Base-by-base conservation (phyloP, 257 asterid species). In the Solanum lycopersicoides region DNA sequence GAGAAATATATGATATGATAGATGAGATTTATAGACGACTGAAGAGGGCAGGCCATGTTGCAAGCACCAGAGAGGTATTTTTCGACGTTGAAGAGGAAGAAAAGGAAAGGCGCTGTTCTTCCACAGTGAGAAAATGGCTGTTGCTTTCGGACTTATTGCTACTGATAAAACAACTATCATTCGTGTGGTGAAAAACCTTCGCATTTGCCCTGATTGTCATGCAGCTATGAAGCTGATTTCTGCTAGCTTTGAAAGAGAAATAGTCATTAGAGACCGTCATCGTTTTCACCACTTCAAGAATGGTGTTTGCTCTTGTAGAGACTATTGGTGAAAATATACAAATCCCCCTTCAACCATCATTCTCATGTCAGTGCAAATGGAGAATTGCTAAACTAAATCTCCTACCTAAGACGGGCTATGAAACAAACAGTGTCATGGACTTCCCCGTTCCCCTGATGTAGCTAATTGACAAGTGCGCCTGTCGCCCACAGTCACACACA, bases 81-180 rank as follows among this genome's bases (percentile, higher is more conserved):
- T 87, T 87, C 39, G 89, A 87, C 11, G 89, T 87, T 50, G 89
- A 87, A 77, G 89, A 87, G 87, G 89, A 87, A 41, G 89, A 87
- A 45, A 87, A 87, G 66, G 89, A 87, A 60, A 82, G 41, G 83
- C 89, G 68, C 47, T 87, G 82, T 83, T 87, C 60, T 82, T 65
- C 74, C 89, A 87, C 21, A 87, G 89, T 44, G 89, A 87, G 72
- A 87, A 87, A 63, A 83, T 87, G 83, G 89, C 89, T 68, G 89
- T 87, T 87, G 89, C 89, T 63, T 87, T 65, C 15, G 89, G 89
- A 76, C 87, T 87, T 45, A 21, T 82, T 82, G 89, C 87, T 30
- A 66, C 87, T 34, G 83, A 69, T 83, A 83, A 71, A 59, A 82
- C 34, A 20, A 34, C 83, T 50, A 60, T 87, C 50, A 87, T 87